phyloP scores from a whole-genome alignment of 208 protist genomes.

The Trypanosoma melophagium region DNA sequence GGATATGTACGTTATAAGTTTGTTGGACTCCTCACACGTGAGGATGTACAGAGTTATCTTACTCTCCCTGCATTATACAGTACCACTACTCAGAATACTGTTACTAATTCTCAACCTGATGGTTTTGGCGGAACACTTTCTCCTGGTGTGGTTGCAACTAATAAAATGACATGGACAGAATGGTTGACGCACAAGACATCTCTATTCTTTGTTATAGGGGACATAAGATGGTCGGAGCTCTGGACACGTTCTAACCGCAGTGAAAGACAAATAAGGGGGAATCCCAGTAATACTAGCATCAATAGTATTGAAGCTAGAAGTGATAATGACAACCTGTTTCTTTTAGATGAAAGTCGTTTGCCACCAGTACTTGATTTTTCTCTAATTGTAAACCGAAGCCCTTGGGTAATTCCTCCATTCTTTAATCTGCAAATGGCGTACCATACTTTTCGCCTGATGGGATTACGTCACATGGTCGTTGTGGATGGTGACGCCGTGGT shows the following conservation, averaged over 20 bases:
- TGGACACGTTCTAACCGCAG: slow-evolving; percentile 10
- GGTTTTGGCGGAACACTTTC: slow-evolving; percentile 48
- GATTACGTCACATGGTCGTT: slow-evolving; percentile 92
- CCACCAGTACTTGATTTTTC: slow-evolving; percentile 71
- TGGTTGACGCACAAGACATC: slow-evolving; percentile 73
- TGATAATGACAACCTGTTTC: neutral
- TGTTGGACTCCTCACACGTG: slow-evolving; percentile 83
- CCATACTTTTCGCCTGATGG: slow-evolving; percentile 91
- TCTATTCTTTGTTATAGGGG: slow-evolving; percentile 53
- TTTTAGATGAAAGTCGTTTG: slow-evolving; percentile 32
- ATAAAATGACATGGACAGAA: slow-evolving; percentile 74
- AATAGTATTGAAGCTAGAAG: neutral
- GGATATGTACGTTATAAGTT: slow-evolving; percentile 60
- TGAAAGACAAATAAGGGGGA: neutral
- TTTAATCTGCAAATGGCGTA: slow-evolving; percentile 88
- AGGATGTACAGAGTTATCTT: slow-evolving; percentile 84
- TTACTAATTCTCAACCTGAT: slow-evolving; percentile 26
- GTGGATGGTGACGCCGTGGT: slow-evolving; percentile 78
- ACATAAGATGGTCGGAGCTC: slow-evolving; percentile 23
- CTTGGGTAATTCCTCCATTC: slow-evolving; percentile 84
- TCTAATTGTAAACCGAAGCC: slow-evolving; percentile 87
- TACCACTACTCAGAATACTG: neutral
- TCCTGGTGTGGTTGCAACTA: slow-evolving; percentile 41
- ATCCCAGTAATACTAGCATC: neutral
- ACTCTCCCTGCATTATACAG: slow-evolving; percentile 51